phyloP scores from a whole-genome alignment of 2,329 filamentous ascomycete genomes.

The Venturiaceae sp. region DNA sequence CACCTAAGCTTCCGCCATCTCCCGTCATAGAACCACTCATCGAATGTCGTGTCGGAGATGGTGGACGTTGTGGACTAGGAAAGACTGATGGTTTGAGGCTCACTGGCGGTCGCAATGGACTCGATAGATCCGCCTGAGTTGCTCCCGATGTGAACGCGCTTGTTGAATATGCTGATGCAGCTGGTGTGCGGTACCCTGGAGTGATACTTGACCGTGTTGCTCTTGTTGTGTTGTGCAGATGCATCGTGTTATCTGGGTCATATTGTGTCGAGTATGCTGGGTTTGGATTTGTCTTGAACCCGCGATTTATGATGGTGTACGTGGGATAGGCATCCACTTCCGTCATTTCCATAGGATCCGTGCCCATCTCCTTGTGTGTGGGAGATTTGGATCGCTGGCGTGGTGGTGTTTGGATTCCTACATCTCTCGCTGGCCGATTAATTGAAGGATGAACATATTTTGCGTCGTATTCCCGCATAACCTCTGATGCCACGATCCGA shows the following conservation, averaged over 20 bases:
- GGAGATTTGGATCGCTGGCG: constrained; percentile 15
- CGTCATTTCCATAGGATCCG: constrained; percentile 31
- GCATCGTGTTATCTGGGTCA: constrained; percentile 49
- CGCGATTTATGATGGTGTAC: constrained; percentile 56
- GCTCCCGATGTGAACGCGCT: constrained; percentile 25
- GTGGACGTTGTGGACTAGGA: constrained; percentile 34
- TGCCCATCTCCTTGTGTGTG: constrained; percentile 28
- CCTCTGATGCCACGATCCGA: constrained; percentile 77
- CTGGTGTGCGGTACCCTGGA: neutral
- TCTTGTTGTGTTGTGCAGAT: neutral
- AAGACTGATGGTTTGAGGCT: constrained; percentile 30
- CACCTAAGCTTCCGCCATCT: constrained; percentile 69
- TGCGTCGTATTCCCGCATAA: constrained; percentile 88
- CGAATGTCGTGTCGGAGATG: constrained; percentile 36
- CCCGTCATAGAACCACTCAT: constrained; percentile 22
- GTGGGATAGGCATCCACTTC: constrained; percentile 55
- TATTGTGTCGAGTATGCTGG: constrained; percentile 66
- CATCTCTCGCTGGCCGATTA: constrained; percentile 69
- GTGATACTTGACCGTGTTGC: neutral
- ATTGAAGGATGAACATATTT: constrained; percentile 89
- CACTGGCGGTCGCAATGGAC: constrained; percentile 34
- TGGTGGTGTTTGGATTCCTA: constrained; percentile 63
- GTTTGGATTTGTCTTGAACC: constrained; percentile 76
- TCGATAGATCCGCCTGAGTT: constrained; percentile 29
- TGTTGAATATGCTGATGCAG: constrained; percentile 19